Evolutionary conservation across 2,329 filamentous ascomycete genomes (phyloP), one percentile per base, ranked within the genome.

Genomic region (Didymella keratinophila): DNA sequence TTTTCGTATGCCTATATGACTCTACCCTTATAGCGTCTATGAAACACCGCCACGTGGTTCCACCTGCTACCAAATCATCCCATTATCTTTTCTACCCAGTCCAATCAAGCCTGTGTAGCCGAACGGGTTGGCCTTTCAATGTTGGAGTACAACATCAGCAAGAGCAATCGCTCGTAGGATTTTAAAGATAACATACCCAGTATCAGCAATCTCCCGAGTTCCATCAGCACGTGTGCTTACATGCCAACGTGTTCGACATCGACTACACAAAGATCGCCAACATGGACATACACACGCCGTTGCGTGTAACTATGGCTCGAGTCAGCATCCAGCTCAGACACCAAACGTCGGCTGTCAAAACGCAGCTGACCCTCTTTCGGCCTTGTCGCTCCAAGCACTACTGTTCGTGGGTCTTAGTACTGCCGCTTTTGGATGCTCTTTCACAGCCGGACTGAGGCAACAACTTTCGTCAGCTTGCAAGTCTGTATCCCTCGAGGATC

Each of bases 1-100:
- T 44, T 36, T 49, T 47, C 42, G 41, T 51, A 47, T 59, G 45
- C 23, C 46, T 51, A 47, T 55, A 59, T 55, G 27, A 39, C 14
- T 34, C 36, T 18, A 34, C 23, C 34, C 47, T 20, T 48, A 52
- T 44, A 46, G 42, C 43, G 34, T 52, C 52, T 48, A 25, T 47
- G 46, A 48, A 41, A 55, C 47, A 39, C 36, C 47, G 57, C 57
- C 57, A 60, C 57, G 57, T 60, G 57, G 57, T 60, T 52, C 57
- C 57, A 60, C 57, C 57, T 52, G 51, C 34, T 34, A 39, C 36
- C 50, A 48, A 55, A 39, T 14, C 36, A 12, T 16, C 37, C 47
- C 52, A 48, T 52, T 47, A 32, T 43, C 34, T 46, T 21, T 37
- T 8, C n/a, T 25, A 44, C 21, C 25, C 21, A 49, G 32, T 52